Percentiles rank a stretch among this genome's conserved stretches.
phyloP scores from a whole-genome alignment of 2,329 filamentous ascomycete species.

The Monilinia vaccinii-corymbosi region DNA sequence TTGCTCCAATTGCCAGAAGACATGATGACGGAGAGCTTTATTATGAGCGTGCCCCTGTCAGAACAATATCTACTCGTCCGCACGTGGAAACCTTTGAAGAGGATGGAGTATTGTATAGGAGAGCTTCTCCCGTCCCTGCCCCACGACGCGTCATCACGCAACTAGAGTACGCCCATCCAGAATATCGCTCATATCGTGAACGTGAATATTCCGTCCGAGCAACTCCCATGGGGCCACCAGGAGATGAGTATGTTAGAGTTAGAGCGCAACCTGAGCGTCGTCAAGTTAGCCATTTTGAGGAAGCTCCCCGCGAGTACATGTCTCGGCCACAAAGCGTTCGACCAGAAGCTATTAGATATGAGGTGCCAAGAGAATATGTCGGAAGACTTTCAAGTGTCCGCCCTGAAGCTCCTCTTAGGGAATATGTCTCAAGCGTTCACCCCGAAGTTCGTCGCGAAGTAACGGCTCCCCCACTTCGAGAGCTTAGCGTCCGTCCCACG shows the following conservation, averaged over 20 bases:
- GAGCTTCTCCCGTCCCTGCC: constrained; percentile 41
- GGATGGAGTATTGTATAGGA: constrained; percentile 35
- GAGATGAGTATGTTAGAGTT: constrained; percentile 37
- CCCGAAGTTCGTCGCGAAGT: constrained; percentile 28
- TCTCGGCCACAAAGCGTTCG: constrained; percentile 43
- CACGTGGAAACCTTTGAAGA: constrained; percentile 26
- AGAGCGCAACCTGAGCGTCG: constrained; percentile 28
- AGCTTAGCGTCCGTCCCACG: constrained; percentile 26
- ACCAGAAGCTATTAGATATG: constrained; percentile 38
- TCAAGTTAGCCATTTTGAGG: constrained; percentile 33
- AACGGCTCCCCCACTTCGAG: constrained; percentile 22
- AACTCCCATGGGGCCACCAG: constrained; percentile 20
- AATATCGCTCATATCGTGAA: constrained; percentile 44
- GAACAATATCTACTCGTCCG: constrained; percentile 22
- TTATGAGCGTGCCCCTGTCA: constrained; percentile 49
- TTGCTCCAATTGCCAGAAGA: constrained; percentile 38
- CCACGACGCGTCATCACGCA: constrained; percentile 52
- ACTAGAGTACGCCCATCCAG: constrained; percentile 43
- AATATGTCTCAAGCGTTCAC: constrained; percentile 30
- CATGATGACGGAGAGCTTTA: constrained; percentile 44
- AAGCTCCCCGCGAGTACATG: constrained; percentile 42
- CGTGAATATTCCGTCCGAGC: constrained; percentile 49
- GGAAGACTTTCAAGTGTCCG: constrained; percentile 35
- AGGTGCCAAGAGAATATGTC: constrained; percentile 35
- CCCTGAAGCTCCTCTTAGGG: constrained; percentile 24